Conservation (phyloP, 345 rosid species). For the Kernera saxatilis region DNA sequence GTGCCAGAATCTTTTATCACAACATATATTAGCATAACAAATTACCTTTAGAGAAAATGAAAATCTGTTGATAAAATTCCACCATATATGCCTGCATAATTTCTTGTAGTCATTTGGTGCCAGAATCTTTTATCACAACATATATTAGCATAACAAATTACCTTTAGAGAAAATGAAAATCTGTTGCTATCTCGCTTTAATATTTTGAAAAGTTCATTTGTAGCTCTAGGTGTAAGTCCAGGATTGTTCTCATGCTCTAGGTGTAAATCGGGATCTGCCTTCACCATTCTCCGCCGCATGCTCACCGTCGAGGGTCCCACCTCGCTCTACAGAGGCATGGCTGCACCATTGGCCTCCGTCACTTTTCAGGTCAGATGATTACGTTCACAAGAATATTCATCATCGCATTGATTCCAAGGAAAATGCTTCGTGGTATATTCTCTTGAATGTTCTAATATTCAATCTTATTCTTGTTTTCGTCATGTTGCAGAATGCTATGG, state of each 20-base stretch:
- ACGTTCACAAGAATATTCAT: not conserved
- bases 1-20: not conserved
- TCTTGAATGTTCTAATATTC: not conserved
- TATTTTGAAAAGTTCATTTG: constrained; percentile 76
- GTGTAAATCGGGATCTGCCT: constrained; percentile 77
- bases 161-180: constrained; percentile 85
- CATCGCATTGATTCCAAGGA: not conserved
- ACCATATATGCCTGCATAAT: constrained; percentile 82
- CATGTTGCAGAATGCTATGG: constrained; percentile 82
- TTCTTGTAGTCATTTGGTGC: constrained; percentile 2
- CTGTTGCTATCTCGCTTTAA: constrained; percentile 69
- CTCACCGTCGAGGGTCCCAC: constrained; percentile 60
- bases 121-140: not conserved
- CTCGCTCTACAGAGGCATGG: constrained; percentile 88
- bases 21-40: not conserved
- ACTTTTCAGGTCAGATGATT: constrained; percentile 60
- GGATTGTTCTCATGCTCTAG: constrained; percentile 59
- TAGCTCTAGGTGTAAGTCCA: constrained; percentile 88
- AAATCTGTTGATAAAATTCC: constrained; percentile 87
- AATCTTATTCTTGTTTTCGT: not conserved
- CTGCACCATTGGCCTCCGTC: constrained; percentile 87
- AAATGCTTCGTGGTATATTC: not conserved
- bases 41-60: constrained; percentile 82
- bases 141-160: constrained; percentile 15
- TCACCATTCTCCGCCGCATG: constrained; percentile 51